Base-by-base conservation (phyloP, 257 asterid species). In the Capsicum rhomboideum region DNA sequence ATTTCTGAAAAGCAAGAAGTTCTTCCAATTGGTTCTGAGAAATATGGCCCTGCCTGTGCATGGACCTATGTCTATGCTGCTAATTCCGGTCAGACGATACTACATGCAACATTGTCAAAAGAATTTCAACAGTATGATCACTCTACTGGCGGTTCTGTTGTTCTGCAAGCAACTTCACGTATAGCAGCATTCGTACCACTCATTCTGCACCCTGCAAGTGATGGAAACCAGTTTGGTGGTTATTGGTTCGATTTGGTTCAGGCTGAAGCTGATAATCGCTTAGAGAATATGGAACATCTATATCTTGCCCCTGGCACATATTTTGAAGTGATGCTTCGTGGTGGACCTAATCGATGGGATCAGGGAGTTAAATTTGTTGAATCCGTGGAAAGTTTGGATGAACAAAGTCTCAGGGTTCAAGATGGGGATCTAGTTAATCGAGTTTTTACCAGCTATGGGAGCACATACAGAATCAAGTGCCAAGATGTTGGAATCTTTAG, bases 221-320 rank as follows among this genome's bases (percentile, higher is more conserved):
- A 96, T 56, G 99, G 99, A 63, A 94, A 96, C 89, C 93, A 92
- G 84, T 96, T 92, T 88, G 99, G 99, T 83, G 99, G 99, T 82
- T 96, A 96, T 86, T 93, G 93, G 93, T 88, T 91, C 80, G 90
- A 93, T 86, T 84, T 88, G 82, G 85, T 84, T 81, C 89, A 89
- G 78, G 74, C 89, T 58, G 92, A 91, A 85, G 89, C 91, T 68
- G 88, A 84, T 74, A 86, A 85, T 85, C 91, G 86, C 86, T 58
- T 91, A 58, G 88, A 78, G 64, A 92, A 85, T 91, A 88, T 93
- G 89, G 94, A 91, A 26, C 61, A 56, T 77, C 74, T 96, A 46
- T 88, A 92, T 89, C 98, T 96, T 87, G 92, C 85, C 21, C 97
- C 97, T 28, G 97, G 96, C 49, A 86, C 99, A 28, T 89, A 88